A percentile compares a stretch with the other conserved stretches of the same genome.
These are phyloP conservation scores for Monilinia fructigena DNA, from an alignment of 2,329 filamentous ascomycete species.

Conservation along the genomic window DNA sequence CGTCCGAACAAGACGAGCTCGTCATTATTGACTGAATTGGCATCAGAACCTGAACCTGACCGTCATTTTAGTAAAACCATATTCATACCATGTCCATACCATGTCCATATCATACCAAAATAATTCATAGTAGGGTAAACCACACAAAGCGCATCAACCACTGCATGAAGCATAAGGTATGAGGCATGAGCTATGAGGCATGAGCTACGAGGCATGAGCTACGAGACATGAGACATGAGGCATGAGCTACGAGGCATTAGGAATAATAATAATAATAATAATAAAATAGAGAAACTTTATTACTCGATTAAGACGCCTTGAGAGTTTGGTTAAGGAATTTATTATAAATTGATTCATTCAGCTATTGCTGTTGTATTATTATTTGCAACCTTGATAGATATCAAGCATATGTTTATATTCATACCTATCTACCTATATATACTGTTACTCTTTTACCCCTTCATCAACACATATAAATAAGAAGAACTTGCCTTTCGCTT, in stretches of 20 bases:
- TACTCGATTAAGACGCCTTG: slow-evolving; percentile 9
- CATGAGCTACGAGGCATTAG: too few species aligned
- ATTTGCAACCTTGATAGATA: slow-evolving; percentile 3
- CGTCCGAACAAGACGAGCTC: slow-evolving; percentile 10
- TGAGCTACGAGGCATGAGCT: too few species aligned
- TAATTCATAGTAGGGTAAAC: neutral
- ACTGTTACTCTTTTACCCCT: neutral
- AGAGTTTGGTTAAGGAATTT: slow-evolving; percentile 6
- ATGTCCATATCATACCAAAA: too few species aligned
- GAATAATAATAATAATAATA: too few species aligned
- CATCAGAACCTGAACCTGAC: slow-evolving; percentile 4
- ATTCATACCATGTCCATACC: neutral
- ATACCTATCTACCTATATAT: neutral
- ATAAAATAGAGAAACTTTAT: slow-evolving; percentile 5
- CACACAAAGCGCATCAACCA: neutral
- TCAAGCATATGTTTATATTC: neutral
- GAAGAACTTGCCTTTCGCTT: neutral
- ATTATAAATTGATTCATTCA: slow-evolving; percentile 21
- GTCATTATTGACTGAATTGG: neutral
- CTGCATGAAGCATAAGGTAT: neutral
- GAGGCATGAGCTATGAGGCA: neutral
- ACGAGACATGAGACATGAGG: too few species aligned
- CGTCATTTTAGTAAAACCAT: too few species aligned
- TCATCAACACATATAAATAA: neutral
- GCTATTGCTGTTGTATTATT: neutral